Percentiles rank a stretch among this genome's conserved stretches.
phyloP scores from a whole-genome alignment of 108 stramenopile genomes.

The Aurantiochytrium sp. region DNA sequence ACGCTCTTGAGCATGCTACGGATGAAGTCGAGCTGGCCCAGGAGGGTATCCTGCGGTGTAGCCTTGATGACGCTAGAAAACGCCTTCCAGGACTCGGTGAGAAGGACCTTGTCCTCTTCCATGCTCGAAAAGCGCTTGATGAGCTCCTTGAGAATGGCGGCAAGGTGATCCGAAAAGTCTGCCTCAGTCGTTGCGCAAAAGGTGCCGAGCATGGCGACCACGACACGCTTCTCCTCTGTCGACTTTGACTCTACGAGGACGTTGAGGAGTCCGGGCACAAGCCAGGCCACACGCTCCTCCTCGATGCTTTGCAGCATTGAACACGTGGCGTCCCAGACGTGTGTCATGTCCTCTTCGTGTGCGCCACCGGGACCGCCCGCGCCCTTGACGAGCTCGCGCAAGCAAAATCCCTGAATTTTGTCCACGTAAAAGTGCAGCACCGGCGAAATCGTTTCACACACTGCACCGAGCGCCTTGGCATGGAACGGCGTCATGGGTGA shows the following conservation, averaged over 20 bases:
- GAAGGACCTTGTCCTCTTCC: slow-evolving; percentile 56
- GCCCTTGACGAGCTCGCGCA: slow-evolving; percentile 58
- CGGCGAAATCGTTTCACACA: slow-evolving; percentile 71
- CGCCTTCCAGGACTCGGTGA: slow-evolving; percentile 57
- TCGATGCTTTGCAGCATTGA: slow-evolving; percentile 59
- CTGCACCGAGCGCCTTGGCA: slow-evolving; percentile 73
- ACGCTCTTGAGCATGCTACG: slow-evolving; percentile 76
- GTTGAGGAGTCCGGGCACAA: slow-evolving; percentile 64
- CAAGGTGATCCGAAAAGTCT: slow-evolving; percentile 78
- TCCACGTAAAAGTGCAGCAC: slow-evolving; percentile 72
- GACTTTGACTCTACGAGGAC: slow-evolving; percentile 67
- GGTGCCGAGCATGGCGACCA: slow-evolving; percentile 65
- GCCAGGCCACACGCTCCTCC: slow-evolving; percentile 66
- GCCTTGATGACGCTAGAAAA: slow-evolving; percentile 64
- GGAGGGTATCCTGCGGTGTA: slow-evolving; percentile 80
- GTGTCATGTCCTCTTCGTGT: slow-evolving; percentile 30
- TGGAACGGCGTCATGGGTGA: slow-evolving; percentile 70
- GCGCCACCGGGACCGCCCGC: slow-evolving; percentile 42
- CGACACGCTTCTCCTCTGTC: slow-evolving; percentile 53
- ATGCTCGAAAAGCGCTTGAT: slow-evolving; percentile 73
- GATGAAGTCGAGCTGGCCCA: slow-evolving; percentile 77
- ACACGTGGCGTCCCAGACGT: slow-evolving; percentile 52
- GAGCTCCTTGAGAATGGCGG: slow-evolving; percentile 76
- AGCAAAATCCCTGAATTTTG: slow-evolving; percentile 42
- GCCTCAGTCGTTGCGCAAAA: slow-evolving; percentile 55